These are phyloP conservation scores for Forsythia suspensa DNA, from an alignment of 257 asterid genomes.

Conservation along the genomic window DNA sequence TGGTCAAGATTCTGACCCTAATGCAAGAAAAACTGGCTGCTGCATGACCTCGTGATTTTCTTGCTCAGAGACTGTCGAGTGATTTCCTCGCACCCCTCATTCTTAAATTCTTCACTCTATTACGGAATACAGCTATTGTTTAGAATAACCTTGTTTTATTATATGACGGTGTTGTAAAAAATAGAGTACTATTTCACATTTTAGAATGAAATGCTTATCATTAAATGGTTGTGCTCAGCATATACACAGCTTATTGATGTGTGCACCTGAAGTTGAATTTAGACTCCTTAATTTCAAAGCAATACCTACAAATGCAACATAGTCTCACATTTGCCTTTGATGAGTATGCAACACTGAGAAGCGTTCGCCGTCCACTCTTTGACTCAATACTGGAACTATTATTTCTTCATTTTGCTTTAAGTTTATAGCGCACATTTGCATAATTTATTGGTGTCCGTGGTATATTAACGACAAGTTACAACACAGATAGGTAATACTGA, in stretches of 20 bases:
- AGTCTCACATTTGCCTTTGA: no score
- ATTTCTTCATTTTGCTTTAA: neutral
- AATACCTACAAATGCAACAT: no score
- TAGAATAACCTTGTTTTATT: neutral
- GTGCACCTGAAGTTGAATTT: no score
- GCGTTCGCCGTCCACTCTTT: neutral
- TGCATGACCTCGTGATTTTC: slow-evolving; percentile 41
- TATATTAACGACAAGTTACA: neutral
- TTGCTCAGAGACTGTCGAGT: neutral
- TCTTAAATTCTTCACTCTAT: neutral
- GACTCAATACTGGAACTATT: neutral
- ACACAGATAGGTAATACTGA: neutral
- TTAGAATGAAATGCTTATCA: neutral
- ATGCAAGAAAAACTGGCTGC: slow-evolving; percentile 57
- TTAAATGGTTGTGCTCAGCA: neutral
- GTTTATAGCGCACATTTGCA: neutral
- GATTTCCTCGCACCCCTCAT: neutral
- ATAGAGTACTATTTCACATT: neutral
- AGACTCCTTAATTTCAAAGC: no score
- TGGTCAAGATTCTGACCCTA: slow-evolving; percentile 45
- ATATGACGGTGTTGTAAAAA: neutral
- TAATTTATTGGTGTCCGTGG: neutral
- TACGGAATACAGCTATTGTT: neutral
- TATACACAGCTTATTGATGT: no score
- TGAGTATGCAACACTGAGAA: neutral